phyloP scores from a whole-genome alignment of 257 asterid genomes.

The Leptodermis oblonga region DNA sequence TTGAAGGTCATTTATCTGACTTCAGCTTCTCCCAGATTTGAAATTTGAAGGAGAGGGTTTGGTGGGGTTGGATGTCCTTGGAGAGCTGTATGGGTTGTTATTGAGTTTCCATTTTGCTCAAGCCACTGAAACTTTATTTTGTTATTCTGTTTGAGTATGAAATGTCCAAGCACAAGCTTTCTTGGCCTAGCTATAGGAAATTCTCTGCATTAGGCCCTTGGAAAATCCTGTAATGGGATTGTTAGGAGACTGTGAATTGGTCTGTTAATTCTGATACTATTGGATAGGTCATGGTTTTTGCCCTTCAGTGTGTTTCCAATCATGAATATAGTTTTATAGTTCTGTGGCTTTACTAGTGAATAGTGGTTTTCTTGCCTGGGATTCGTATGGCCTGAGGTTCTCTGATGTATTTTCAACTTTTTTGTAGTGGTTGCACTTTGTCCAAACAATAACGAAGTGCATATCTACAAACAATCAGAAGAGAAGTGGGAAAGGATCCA shows the following conservation, averaged over 20 bases:
- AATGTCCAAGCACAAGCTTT: no score
- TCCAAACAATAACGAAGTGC: slow-evolving; percentile 88
- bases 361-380: slow-evolving; percentile 3
- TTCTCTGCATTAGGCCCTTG: background rate
- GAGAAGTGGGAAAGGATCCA: slow-evolving; percentile 98
- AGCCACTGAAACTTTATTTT: no score
- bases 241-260: background rate
- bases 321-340: background rate
- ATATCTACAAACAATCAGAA: slow-evolving; percentile 61
- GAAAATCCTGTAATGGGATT: background rate
- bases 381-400: slow-evolving; percentile 7
- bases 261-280: background rate
- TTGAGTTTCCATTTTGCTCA: background rate
- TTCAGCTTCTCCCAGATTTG: background rate
- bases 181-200: no score
- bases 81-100: background rate
- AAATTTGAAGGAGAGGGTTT: background rate
- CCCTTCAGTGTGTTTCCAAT: background rate
- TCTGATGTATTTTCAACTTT: slow-evolving; percentile 13
- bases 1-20: background rate
- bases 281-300: background rate
- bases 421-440: slow-evolving; percentile 83
- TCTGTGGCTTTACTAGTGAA: slow-evolving; percentile 4
- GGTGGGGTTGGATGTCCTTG: background rate
- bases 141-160: no score